phyloP scores from a whole-genome alignment of 2,329 filamentous ascomycete species.

The Polychaeton citri region DNA sequence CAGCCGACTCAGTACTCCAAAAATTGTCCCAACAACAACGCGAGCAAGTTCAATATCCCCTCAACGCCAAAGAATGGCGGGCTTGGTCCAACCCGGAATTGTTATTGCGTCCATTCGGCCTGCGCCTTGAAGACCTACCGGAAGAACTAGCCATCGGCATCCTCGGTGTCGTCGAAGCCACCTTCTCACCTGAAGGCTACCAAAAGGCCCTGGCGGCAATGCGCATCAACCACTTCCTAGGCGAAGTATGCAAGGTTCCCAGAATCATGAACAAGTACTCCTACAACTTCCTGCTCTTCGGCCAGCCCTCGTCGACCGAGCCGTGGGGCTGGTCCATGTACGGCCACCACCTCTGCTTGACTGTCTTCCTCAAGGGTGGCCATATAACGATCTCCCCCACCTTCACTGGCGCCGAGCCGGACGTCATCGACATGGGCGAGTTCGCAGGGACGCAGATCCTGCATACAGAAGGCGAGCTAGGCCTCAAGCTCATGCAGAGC shows the following conservation, averaged over 20 bases:
- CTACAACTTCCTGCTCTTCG: constrained; percentile 65
- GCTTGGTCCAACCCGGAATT: constrained; percentile 64
- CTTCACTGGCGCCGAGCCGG: constrained; percentile 72
- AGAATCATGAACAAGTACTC: constrained; percentile 59
- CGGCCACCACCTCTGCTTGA: constrained; percentile 66
- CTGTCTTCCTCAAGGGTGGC: constrained; percentile 50
- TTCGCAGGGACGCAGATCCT: constrained; percentile 54
- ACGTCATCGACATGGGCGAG: constrained; percentile 53
- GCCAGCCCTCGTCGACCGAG: constrained; percentile 39
- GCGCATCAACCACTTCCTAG: constrained; percentile 64
- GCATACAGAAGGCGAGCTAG: constrained; percentile 48
- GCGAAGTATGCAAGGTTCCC: constrained; percentile 49
- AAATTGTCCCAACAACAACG: constrained; percentile 38
- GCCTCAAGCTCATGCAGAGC: constrained; percentile 57
- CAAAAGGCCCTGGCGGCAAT: constrained; percentile 55
- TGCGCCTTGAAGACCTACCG: constrained; percentile 54
- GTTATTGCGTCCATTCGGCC: constrained; percentile 52
- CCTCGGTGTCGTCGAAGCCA: constrained; percentile 42
- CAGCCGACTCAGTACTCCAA: constrained; percentile 34
- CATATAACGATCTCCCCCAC: constrained; percentile 60
- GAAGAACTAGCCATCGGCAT: constrained; percentile 34
- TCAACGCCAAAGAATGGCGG: constrained; percentile 60
- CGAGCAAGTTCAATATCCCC: constrained; percentile 40
- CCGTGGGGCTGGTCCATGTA: constrained; percentile 67
- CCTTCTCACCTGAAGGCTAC: constrained; percentile 58